Base-by-base conservation (phyloP, 1,284 basidiomycete species). In the Ganoderma resinaceum region DNA sequence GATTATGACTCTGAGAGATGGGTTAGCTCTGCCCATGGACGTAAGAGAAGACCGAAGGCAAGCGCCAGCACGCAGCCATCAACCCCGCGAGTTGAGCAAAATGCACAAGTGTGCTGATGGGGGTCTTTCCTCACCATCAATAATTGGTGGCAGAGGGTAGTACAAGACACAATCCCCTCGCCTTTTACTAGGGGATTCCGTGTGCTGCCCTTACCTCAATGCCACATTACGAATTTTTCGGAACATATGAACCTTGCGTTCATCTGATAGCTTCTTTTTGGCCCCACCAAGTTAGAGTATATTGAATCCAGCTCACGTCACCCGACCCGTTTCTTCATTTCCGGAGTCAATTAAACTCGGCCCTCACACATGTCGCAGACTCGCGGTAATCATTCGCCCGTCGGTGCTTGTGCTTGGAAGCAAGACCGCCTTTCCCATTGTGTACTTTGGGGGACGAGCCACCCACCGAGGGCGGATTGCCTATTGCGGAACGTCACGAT, bases 121-220 rank as follows among this genome's bases (percentile, higher is more conserved):
- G 26, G 14, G 1, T 4, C 0, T 5, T 20, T 12, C 26, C 33
- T 14, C 33, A 23, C 1, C 2, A 1, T 2, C 3, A 4, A 14
- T 3, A 0, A 3, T 0, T 26, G 26, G 85, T 82, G 83, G 82
- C 81, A 83, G 85, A 80, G 83, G 83, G 80, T 78, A 79, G 78
- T 80, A 81, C 86, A 87, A 87, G 65, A 81, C 77, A 86, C 84
- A 86, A 87, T 83, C 84, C 85, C 86, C 86, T 87, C 86, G 86
- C 86, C 86, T 88, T 87, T 87, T 87, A 88, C 86, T 88, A 88
- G 86, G 86, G 86, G 84, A 83, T 86, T 86, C 86, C 83, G 86
- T 88, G 86, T 84, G 78, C 77, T 80, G 77, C 80, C 82, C 80
- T 82, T 80, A 78, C 70, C 71, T 70, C 38, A 81, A 85, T 82